phyloP scores from a whole-genome alignment of 1,139 yeast genomes.

The Lodderomyces parapsilosis region DNA sequence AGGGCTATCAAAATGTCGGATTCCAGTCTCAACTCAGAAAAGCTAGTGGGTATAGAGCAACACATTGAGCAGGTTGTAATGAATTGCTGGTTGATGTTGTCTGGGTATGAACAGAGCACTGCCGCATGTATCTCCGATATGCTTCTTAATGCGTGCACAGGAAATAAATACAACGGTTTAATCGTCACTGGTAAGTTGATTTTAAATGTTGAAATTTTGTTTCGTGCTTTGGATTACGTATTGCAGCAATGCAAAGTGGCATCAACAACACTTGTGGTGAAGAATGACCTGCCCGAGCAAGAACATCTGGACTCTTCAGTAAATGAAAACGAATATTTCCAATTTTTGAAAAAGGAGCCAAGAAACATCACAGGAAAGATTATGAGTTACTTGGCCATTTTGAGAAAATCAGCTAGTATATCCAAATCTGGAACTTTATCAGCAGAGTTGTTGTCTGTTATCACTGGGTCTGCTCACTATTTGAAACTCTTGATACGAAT shows the following conservation, averaged over 20 bases:
- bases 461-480: slow-evolving; percentile 92
- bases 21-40: slow-evolving; percentile 42
- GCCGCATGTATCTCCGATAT: slow-evolving; percentile 91
- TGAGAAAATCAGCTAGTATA: slow-evolving; percentile 53
- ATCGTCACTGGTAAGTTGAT: slow-evolving; percentile 73
- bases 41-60: slow-evolving; percentile 58
- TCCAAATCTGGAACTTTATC: slow-evolving; percentile 59
- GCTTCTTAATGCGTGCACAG: slow-evolving; percentile 81
- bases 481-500: slow-evolving; percentile 79
- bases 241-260: slow-evolving; percentile 13
- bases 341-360: slow-evolving; percentile 67
- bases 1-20: slow-evolving; percentile 8
- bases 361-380: slow-evolving; percentile 78
- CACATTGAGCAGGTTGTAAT: slow-evolving; percentile 68
- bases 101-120: slow-evolving; percentile 89
- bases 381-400: slow-evolving; percentile 72
- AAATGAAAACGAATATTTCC: slow-evolving; percentile 23
- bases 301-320: slow-evolving; percentile 17
- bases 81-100: slow-evolving; percentile 84
- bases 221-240: slow-evolving; percentile 69
- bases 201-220: slow-evolving; percentile 70
- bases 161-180: slow-evolving; percentile 70
- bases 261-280: neutral
- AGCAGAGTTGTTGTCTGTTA: slow-evolving; percentile 66
- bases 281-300: neutral